Conservation (phyloP, 805 yeast genomes). For the Saccharomycopsis oosterbeekiorum region DNA sequence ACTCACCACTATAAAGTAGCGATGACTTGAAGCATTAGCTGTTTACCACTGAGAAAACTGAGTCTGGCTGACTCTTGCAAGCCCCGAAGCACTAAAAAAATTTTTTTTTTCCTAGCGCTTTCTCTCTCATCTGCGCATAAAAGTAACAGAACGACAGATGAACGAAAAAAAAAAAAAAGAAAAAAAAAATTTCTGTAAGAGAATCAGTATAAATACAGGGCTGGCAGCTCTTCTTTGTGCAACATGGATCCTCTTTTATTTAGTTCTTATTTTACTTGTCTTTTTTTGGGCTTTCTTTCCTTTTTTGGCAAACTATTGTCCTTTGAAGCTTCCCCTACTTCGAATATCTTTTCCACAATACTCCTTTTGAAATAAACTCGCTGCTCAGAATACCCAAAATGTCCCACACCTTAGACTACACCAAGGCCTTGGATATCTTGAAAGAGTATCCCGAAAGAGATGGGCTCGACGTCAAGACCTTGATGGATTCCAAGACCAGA, state of each 20-base stretch:
- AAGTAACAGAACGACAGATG: too few relatives aligned
- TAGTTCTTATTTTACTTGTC: neutral
- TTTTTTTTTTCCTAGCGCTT: too few relatives aligned
- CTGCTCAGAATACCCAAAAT: neutral
- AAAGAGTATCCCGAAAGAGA: conserved; percentile 60
- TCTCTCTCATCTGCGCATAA: too few relatives aligned
- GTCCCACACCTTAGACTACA: conserved; percentile 28
- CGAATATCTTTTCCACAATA: neutral
- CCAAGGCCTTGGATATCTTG: conserved; percentile 62
- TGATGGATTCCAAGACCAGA: conserved; percentile 82
- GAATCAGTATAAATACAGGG: too few relatives aligned
- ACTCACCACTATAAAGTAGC: too few relatives aligned
- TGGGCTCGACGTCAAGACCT: conserved; percentile 72
- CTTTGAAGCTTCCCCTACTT: neutral
- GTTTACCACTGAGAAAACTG: too few relatives aligned
- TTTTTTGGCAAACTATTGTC: conserved; percentile 11
- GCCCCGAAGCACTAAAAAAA: too few relatives aligned
- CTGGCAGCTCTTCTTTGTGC: neutral
- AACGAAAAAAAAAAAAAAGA: too few relatives aligned
- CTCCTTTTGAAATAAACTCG: neutral
- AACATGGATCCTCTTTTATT: neutral
- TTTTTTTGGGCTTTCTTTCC: neutral
- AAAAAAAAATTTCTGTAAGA: too few relatives aligned
- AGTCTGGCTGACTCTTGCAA: too few relatives aligned
- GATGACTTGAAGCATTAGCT: too few relatives aligned